Evolutionary conservation across 2,329 filamentous ascomycete species (phyloP).

Genomic region (Lecanicillium sp.): DNA sequence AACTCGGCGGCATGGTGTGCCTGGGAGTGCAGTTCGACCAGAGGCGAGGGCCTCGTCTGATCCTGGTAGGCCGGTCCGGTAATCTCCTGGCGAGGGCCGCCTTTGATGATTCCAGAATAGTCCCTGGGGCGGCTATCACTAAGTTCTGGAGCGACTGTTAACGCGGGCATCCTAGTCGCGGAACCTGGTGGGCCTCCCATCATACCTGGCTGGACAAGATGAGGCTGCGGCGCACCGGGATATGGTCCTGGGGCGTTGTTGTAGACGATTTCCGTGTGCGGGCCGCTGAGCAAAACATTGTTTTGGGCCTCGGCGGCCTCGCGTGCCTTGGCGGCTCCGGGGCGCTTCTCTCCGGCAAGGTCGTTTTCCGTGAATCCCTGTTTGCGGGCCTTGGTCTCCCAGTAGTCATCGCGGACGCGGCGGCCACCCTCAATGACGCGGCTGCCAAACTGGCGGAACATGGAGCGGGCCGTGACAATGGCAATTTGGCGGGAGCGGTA

Average conservation of each 20-base stretch:
- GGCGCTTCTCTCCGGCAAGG: slow-evolving; percentile 89
- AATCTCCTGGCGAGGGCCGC: slow-evolving; percentile 82
- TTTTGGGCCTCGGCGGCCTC: slow-evolving; percentile 69
- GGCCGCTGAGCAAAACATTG: slow-evolving; percentile 54
- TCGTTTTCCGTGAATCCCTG: slow-evolving; percentile 98
- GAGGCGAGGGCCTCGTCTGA: slow-evolving; percentile 66
- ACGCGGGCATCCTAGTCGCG: slow-evolving; percentile 71
- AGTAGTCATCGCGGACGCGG: slow-evolving; percentile 93
- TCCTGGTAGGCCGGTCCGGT: slow-evolving; percentile 84
- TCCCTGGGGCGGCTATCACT: slow-evolving; percentile 72
- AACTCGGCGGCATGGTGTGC: slow-evolving; percentile 84
- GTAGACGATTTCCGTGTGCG: slow-evolving; percentile 84
- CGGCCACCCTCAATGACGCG: slow-evolving; percentile 84
- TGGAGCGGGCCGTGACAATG: slow-evolving; percentile 93
- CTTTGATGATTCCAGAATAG: slow-evolving; percentile 69
- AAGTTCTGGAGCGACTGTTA: slow-evolving; percentile 71
- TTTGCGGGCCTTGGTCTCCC: slow-evolving; percentile 94
- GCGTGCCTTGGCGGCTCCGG: slow-evolving; percentile 80
- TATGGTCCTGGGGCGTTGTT: slow-evolving; percentile 63
- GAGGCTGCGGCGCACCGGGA: slow-evolving; percentile 58
- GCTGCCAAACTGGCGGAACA: slow-evolving; percentile 98
- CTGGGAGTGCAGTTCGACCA: slow-evolving; percentile 76
- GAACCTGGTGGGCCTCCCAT: slow-evolving; percentile 56
- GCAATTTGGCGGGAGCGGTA: slow-evolving; percentile 98
- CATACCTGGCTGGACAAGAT: slow-evolving; percentile 66